phyloP scores from a whole-genome alignment of 2,329 filamentous ascomycete genomes.

The Mariannaea elegans region DNA sequence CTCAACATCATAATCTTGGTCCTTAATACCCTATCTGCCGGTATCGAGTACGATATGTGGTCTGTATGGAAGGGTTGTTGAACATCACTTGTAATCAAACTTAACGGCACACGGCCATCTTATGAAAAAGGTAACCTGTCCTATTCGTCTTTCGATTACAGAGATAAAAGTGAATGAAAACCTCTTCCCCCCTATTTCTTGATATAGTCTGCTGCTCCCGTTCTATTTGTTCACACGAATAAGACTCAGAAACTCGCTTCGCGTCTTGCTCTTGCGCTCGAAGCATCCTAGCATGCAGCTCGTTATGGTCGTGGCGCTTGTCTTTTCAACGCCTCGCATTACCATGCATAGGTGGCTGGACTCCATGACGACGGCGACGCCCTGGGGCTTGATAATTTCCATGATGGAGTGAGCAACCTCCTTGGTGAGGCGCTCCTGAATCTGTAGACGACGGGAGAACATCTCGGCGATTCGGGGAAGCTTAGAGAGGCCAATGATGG shows the following conservation, averaged over 20 bases:
- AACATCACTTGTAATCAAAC: no score
- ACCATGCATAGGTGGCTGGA: conserved; percentile 98
- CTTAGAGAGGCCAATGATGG: conserved; percentile 95
- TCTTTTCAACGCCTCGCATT: conserved; percentile 96
- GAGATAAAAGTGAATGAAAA: no score
- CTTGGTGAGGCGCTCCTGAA: conserved; percentile 95
- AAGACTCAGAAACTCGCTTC: conserved; percentile 93
- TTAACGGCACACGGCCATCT: no score
- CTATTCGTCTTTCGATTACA: no score
- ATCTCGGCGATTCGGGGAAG: conserved; percentile 95
- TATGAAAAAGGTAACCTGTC: no score
- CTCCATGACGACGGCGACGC: conserved; percentile 97
- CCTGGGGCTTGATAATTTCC: conserved; percentile 91
- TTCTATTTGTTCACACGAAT: conserved; percentile 64
- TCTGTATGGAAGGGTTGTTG: no score
- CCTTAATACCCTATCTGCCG: no score
- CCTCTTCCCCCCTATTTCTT: no score
- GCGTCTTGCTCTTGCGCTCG: conserved; percentile 88
- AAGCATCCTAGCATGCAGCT: conserved; percentile 98
- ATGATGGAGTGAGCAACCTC: conserved; percentile 94
- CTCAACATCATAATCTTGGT: no score
- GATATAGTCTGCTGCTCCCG: no score
- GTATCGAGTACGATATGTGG: no score
- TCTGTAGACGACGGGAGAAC: conserved; percentile 92
- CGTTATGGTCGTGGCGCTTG: conserved; percentile 85